A percentile compares a stretch with the other conserved stretches of the same genome.
These are phyloP conservation scores for Psilocybe sp. DNA, from an alignment of 768 basidiomycete genomes.

Conservation along the genomic window DNA sequence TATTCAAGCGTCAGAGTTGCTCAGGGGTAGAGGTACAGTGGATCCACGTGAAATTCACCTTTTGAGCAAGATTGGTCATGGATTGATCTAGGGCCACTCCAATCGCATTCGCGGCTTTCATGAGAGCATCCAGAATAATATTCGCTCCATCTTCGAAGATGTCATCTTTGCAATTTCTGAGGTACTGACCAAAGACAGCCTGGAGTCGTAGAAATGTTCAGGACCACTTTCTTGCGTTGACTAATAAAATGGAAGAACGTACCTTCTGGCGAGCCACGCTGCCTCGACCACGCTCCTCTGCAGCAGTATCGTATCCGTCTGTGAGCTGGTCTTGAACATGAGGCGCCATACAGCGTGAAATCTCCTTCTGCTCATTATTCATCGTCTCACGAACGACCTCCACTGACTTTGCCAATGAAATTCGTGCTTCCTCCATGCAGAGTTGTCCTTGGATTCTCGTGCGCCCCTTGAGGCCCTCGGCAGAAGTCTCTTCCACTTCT, in stretches of 20 bases:
- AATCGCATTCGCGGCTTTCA: conserved; percentile 44
- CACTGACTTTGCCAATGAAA: conserved; percentile 46
- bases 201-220: conserved; percentile 15
- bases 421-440: conserved; percentile 43
- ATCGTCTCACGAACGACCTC: conserved; percentile 48
- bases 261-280: conserved; percentile 64
- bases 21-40: too few relatives aligned
- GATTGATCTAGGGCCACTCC: conserved; percentile 45
- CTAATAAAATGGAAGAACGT: not conserved
- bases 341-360: conserved; percentile 54
- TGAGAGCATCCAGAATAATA: conserved; percentile 44
- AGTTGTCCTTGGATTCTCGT: conserved; percentile 43
- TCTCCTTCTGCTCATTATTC: conserved; percentile 54
- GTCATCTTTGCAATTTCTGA: conserved; percentile 41
- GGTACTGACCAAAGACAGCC: conserved; percentile 45
- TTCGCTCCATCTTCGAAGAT: conserved; percentile 55
- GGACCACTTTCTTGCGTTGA: too few relatives aligned
- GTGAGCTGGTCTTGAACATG: conserved; percentile 50
- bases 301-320: conserved; percentile 51
- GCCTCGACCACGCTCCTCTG: conserved; percentile 52
- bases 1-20: not conserved
- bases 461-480: conserved; percentile 50
- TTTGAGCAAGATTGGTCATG: conserved; percentile 50
- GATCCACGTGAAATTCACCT: too few relatives aligned
- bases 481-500: conserved; percentile 50